Evolutionary conservation across 2,329 filamentous ascomycete species (phyloP), one percentile per base, ranked within the genome.

Genomic region (Xylariaceae sp.): DNA sequence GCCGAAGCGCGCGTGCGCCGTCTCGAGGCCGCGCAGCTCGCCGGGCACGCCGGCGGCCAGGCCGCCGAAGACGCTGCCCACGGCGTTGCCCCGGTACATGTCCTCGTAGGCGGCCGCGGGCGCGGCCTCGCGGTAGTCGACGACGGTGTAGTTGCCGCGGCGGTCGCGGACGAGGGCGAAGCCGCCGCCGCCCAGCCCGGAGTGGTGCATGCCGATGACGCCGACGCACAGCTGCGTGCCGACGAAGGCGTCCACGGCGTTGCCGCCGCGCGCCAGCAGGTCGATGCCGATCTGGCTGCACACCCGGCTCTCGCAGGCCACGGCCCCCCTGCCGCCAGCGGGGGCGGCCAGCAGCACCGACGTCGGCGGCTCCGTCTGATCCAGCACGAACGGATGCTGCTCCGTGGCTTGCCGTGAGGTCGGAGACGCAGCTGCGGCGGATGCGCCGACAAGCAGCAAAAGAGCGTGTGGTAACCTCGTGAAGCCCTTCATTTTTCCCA

Each of bases 61-160:
- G 0, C 87, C 88, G 3, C 85, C 83, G 18, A 65, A 66, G 2
- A 90, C 64, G 35, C 84, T 88, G 2, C 72, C 77, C 2, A 68
- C 58, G 1, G 71, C 65, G 43, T 92, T 81, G 35, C 77, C 77
- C 37, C 75, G 69, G 57, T 82, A 96, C 90, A 96, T 96, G 50
- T 93, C 76, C 57, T 88, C 69, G 44, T 71, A 79, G 0, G 88
- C 84, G 0, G 85, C 83, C 0, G 80, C 83, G 1, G 90, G 90
- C 0, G 90, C 90, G 0, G 82, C 77, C 57, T 96, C 90, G 29
- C 90, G 72, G 53, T 94, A 96, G 59, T 96, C 90, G 46, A 96
- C 78, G 38, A 80, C 80, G 52, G 94, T 87, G 53, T 89, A 93
- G 13, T 67, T 67, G 13, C 86, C 87, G 33, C 83, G 65, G 6